A percentile compares a stretch with the other conserved stretches of the same genome.
phyloP scores from a whole-genome alignment of 192 early-diverging fungal species.

The Backusella macrospora region DNA sequence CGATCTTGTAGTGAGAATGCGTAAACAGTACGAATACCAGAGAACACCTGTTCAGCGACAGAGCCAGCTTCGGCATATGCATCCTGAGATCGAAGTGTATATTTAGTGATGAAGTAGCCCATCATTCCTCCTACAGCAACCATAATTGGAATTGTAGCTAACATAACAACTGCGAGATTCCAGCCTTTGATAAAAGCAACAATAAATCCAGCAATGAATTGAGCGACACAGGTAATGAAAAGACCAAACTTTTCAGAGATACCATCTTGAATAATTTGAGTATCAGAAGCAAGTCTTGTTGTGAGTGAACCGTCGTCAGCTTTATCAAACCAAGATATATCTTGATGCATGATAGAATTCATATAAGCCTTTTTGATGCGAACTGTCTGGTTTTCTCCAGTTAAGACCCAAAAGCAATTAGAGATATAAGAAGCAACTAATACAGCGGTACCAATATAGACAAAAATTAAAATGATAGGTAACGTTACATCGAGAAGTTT shows the following conservation, averaged over 20 bases:
- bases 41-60: constrained; percentile 82
- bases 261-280: constrained; percentile 83
- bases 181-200: constrained; percentile 77
- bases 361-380: constrained; percentile 77
- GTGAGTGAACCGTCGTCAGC: constrained; percentile 77
- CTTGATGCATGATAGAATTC: constrained; percentile 76
- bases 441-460: constrained; percentile 60
- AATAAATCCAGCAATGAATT: constrained; percentile 73
- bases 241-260: constrained; percentile 82
- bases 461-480: constrained; percentile 47
- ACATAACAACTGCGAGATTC: constrained; percentile 79
- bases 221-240: constrained; percentile 60
- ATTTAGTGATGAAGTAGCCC: constrained; percentile 48
- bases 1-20: constrained; percentile 80
- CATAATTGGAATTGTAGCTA: constrained; percentile 74
- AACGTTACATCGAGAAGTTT: constrained; percentile 21
- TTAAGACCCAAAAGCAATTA: constrained; percentile 56
- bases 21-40: constrained; percentile 81
- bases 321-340: constrained; percentile 86
- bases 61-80: constrained; percentile 82
- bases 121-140: constrained; percentile 38
- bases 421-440: constrained; percentile 59
- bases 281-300: constrained; percentile 83
- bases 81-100: constrained; percentile 46
- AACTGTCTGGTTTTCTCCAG: constrained; percentile 52